Evolutionary conservation across 73 alveolate genomes (phyloP), one percentile per base, ranked within the genome.

Genomic region (Breviolum minutum): DNA sequence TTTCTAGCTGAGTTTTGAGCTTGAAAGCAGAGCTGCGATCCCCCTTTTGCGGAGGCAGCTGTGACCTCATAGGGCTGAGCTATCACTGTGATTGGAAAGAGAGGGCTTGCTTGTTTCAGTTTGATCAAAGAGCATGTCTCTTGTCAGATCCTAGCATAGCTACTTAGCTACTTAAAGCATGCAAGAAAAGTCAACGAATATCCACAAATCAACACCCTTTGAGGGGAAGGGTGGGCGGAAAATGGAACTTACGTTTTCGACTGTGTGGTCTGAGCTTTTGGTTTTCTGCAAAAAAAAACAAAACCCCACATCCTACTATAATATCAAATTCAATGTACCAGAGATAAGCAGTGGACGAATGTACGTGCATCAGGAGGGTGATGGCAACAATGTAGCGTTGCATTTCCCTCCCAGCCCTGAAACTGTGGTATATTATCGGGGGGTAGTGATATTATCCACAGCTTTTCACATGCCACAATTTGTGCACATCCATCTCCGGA

Each of bases 41-140:
- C 62, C 95, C 95, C 61, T 63, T 68, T 69, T 68, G 30, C 68
- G 95, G 95, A 19, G 95, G 95, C 95, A 89, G 70, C 76, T 60
- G 29, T 68, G 95, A 89, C 95, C 95, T 89, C 81, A n/a, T 16
- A 16, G 76, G 76, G 76, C 22, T 66, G 76, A 66, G 76, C 22
- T 16, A 20, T 66, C 16, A 13, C 76, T 16, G 26, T 66, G 76
- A 66, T 66, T 66, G 16, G 76, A 66, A 16, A 66, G 16, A 13
- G 0, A 16, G 22, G 76, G 76, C 4, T 40, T 40, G 54, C 54
- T 40, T 40, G 54, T 40, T 40, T 40, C 5, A 40, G 54, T 40
- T 40, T 40, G 54, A 40, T 40, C 54, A 40, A 40, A 40, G 54
- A 40, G 54, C 54, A 40, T 40, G 54, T 40, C 54, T 40, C 54